These are phyloP conservation scores for Gossypium schwendimanii DNA, from an alignment of 441 rosid species.

Conservation along the genomic window DNA sequence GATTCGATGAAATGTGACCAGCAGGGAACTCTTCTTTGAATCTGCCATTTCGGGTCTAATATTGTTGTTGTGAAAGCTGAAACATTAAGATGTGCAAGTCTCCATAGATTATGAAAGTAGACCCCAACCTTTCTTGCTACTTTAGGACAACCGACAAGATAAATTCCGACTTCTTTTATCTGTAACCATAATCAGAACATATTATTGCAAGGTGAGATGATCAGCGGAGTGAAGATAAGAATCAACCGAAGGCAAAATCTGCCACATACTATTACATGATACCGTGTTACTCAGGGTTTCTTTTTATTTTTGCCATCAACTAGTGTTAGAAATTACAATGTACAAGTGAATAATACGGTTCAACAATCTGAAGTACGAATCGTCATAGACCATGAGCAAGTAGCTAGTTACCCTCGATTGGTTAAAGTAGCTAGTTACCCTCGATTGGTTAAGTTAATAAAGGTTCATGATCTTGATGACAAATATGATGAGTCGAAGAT, in stretches of 20 bases:
- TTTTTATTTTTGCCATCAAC: no score
- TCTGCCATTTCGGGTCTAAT: slow-evolving; percentile 67
- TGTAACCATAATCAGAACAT: slow-evolving; percentile 20
- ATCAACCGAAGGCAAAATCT: neutral
- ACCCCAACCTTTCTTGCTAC: slow-evolving; percentile 47
- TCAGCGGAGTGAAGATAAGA: neutral
- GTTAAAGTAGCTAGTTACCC: neutral
- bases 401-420: neutral
- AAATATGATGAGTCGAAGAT: neutral
- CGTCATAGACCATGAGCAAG: neutral
- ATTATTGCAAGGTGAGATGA: neutral
- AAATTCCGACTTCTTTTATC: slow-evolving; percentile 88
- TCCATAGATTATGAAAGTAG: slow-evolving; percentile 69
- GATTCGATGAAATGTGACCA: slow-evolving; percentile 71
- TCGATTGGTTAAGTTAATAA: neutral
- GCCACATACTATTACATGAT: no score
- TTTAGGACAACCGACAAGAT: slow-evolving; percentile 57
- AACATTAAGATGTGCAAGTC: slow-evolving; percentile 52
- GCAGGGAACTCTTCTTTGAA: slow-evolving; percentile 73
- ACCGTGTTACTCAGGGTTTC: no score
- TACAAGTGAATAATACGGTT: neutral
- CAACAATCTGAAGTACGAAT: neutral
- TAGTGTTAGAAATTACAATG: no score
- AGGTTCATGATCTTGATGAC: neutral
- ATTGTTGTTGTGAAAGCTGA: slow-evolving; percentile 39